phyloP scores from a whole-genome alignment of 805 yeast genomes.

The Groenewaldozyma salmanticensis region DNA sequence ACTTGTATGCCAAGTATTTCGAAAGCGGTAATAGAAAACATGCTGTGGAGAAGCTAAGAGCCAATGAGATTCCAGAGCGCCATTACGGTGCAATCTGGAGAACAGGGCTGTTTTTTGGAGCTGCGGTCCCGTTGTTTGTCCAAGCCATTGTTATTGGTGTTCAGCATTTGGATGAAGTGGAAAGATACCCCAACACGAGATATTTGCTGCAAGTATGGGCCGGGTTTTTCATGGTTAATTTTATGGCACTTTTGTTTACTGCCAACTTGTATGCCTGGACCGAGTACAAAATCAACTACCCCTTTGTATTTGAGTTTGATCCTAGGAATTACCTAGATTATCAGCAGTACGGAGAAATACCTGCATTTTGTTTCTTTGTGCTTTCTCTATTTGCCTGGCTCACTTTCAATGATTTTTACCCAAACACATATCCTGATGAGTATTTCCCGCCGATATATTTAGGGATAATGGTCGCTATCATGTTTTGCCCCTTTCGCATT shows the following conservation, averaged over 20 bases:
- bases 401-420: constrained; percentile 64
- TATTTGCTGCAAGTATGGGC: constrained; percentile 83
- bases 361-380: constrained; percentile 47
- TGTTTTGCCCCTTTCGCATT: constrained; percentile 54
- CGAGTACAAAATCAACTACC: constrained; percentile 69
- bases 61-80: constrained; percentile 30
- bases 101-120: constrained; percentile 63
- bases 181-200: constrained; percentile 42
- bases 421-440: constrained; percentile 46
- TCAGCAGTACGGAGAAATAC: constrained; percentile 55
- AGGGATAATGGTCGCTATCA: constrained; percentile 38
- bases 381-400: constrained; percentile 63
- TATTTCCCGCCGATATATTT: constrained; percentile 77
- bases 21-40: constrained; percentile 63
- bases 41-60: constrained; percentile 60
- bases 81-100: constrained; percentile 38
- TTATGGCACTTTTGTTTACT: constrained; percentile 57
- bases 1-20: constrained; percentile 52
- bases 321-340: constrained; percentile 55
- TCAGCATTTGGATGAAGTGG: constrained; percentile 28
- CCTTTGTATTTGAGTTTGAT: constrained; percentile 84
- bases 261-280: constrained; percentile 68
- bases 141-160: constrained; percentile 49
- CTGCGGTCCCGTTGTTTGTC: constrained; percentile 57
- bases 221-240: constrained; percentile 61